Conservation (phyloP, 75 land plant species). For the Sequoiadendron giganteum region DNA sequence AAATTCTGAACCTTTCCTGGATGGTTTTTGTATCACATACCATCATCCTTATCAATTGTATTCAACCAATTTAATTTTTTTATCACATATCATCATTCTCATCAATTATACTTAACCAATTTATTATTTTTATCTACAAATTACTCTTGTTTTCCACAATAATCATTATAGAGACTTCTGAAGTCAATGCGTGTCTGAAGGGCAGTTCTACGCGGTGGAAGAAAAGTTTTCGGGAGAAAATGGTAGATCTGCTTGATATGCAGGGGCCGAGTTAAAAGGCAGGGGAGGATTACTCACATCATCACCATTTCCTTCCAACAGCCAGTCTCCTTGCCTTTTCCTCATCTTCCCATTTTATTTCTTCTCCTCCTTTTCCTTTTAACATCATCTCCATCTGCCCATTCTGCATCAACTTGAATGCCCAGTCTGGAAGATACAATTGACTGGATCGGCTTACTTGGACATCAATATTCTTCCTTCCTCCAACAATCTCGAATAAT, state of each 20-base stretch:
- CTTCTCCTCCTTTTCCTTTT: neutral
- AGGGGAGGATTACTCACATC: constrained; percentile 11
- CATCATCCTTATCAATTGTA: no score
- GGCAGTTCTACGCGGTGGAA: neutral
- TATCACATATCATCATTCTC: no score
- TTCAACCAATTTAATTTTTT: no score
- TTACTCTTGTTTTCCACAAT: no score
- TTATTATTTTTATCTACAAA: no score
- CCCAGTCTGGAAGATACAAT: neutral
- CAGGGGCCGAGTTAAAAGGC: neutral
- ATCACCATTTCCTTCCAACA: constrained; percentile 13
- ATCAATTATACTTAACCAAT: no score
- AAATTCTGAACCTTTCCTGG: no score
- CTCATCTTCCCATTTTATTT: neutral
- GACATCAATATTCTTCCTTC: constrained; percentile 12
- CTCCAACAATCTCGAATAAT: constrained; percentile 23
- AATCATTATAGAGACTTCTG: no score
- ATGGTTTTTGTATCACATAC: no score
- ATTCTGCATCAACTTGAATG: neutral
- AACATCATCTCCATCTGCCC: neutral
- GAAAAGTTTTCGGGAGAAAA: neutral
- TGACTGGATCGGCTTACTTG: neutral
- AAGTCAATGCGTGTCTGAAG: no score
- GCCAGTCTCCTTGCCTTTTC: constrained; percentile 2
- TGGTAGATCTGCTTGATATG: neutral